Conservation (phyloP, 2,329 filamentous ascomycete species). For the Metarhizium sp. region DNA sequence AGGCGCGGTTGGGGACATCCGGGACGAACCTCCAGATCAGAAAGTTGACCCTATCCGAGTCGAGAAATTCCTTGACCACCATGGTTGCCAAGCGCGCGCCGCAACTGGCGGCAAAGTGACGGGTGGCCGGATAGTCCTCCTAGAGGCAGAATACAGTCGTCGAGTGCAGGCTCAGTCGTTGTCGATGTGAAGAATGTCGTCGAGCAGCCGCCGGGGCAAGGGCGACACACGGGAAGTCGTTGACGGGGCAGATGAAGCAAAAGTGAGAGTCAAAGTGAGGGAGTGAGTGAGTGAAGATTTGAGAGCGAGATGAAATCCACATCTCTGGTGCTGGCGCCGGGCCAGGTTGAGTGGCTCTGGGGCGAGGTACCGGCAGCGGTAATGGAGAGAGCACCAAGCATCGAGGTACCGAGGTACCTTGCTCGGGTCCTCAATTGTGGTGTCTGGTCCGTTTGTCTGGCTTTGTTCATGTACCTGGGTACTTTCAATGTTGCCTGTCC, state of each 20-base stretch:
- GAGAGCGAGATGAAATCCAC: constrained; percentile 16
- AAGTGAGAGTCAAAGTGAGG: constrained; percentile 9
- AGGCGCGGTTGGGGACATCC: constrained; percentile 14
- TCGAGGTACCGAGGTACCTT: no score
- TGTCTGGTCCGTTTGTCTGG: no score
- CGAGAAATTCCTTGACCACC: constrained; percentile 49
- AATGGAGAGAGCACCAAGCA: neutral
- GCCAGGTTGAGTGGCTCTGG: neutral
- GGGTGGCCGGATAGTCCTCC: constrained; percentile 9
- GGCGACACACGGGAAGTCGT: neutral
- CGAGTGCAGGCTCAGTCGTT: constrained; percentile 1
- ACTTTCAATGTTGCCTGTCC: neutral
- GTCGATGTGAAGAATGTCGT: constrained; percentile 1
- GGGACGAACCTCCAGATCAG: constrained; percentile 59
- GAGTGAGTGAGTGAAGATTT: constrained; percentile 16
- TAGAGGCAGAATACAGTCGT: neutral
- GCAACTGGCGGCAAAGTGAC: constrained; percentile 22
- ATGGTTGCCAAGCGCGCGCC: constrained; percentile 29
- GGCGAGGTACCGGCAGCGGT: constrained; percentile 8
- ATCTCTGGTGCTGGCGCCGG: constrained; percentile 4
- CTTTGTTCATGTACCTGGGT: neutral
- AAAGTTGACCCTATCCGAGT: constrained; percentile 61
- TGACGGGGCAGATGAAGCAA: constrained; percentile 3
- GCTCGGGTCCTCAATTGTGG: no score
- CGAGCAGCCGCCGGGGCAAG: constrained; percentile 1